These are phyloP conservation scores for Volvox africanus DNA, from an alignment of 139 green algal genomes.

Conservation along the genomic window DNA sequence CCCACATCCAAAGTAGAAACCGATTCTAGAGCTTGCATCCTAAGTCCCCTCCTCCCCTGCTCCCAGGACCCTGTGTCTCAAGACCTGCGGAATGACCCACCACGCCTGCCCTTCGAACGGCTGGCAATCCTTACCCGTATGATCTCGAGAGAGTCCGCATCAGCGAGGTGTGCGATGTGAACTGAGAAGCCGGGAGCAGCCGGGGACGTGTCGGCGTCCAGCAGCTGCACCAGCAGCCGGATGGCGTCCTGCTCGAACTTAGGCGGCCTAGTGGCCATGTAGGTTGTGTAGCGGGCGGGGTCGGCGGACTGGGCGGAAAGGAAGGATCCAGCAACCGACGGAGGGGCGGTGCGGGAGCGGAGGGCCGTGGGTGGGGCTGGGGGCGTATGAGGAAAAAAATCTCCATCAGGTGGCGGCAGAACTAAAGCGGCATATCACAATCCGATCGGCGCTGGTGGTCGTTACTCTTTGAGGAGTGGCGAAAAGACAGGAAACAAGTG, in stretches of 20 bases:
- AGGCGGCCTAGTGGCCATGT: constrained; percentile 78
- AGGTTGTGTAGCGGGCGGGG: constrained; percentile 79
- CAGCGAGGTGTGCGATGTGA: constrained; percentile 87
- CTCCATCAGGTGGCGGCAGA: too few relatives aligned
- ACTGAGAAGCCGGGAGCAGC: constrained; percentile 71
- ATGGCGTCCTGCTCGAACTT: constrained; percentile 84
- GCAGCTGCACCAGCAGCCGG: constrained; percentile 70
- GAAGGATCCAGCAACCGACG: neutral
- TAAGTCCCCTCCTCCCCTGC: too few relatives aligned
- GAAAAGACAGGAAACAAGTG: too few relatives aligned
- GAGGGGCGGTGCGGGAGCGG: neutral
- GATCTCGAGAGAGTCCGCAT: constrained; percentile 59
- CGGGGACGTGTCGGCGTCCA: constrained; percentile 60
- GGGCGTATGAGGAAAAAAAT: too few relatives aligned
- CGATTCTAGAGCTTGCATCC: too few relatives aligned
- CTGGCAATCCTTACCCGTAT: constrained; percentile 59
- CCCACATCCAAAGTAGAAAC: too few relatives aligned
- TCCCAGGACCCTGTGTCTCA: too few relatives aligned
- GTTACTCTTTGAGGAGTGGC: too few relatives aligned
- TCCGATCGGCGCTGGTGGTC: too few relatives aligned
- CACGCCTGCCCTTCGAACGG: neutral
- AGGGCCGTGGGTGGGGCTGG: neutral
- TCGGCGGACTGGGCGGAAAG: constrained; percentile 56
- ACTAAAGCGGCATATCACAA: too few relatives aligned
- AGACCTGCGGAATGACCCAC: too few relatives aligned